Base-by-base conservation (phyloP, 805 yeast species). In the Candida nemodendra region DNA sequence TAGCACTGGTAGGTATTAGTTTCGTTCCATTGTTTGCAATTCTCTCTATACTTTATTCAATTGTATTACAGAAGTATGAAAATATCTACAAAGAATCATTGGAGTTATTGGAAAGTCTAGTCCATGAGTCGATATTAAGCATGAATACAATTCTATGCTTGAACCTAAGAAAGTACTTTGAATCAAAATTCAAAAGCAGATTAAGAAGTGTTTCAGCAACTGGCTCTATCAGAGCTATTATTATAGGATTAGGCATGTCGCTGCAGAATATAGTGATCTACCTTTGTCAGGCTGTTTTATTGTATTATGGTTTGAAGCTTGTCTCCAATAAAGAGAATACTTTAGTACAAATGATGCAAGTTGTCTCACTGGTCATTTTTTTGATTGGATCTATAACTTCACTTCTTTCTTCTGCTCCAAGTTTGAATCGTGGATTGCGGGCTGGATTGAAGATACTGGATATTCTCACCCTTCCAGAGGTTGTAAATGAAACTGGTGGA, bases 1-100 rank as follows among this genome's bases (percentile, higher is more conserved):
- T 93, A 28, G 76, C 96, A 2, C 62, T 91, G 8, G 93, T 87
- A 2, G 95, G 95, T 2, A 51, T 90, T 9, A 72, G 95, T 0
- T 68, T 89, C 57, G 71, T 84, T 11, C 95, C 96, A 0, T 45
- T 79, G 9, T 78, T 85, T 34, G 50, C 76, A 0, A 18, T 75
- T 0, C 52, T 78, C 1, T 74, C 90, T 2, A 60, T 65, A 0
- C 30, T 67, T 1, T 86, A 78, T 57, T 78, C 85, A 5, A 42
- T 54, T 0, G 34, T 78, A 3, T 60, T 82, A 22, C 79, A 74
- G 42, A 57, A 46, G 8, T 70, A 70, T 45, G 96, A 90, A 57
- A 70, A 76, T 15, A 46, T 48, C 1, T 86, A 86, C 52, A 83
- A 84, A 49, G 65, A 67, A 9, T 54, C 65, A 1, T 71, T 83